phyloP scores from a whole-genome alignment of 208 protist species.

The Strigomonas culicis region DNA sequence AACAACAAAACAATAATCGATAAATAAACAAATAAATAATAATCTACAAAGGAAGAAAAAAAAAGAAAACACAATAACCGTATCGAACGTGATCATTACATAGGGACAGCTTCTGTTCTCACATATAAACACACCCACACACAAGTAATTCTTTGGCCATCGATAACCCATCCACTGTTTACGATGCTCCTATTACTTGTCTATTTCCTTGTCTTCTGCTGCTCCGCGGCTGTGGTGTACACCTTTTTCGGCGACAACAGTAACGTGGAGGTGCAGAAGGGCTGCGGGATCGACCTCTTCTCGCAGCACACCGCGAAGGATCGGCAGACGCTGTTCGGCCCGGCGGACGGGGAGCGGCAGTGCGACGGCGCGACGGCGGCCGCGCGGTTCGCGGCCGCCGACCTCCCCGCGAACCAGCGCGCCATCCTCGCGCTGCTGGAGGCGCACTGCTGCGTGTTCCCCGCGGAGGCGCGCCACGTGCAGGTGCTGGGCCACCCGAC shows the following conservation, averaged over 20 bases:
- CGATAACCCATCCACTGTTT: background rate
- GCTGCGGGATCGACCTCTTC: background rate
- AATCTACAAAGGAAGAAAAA: background rate
- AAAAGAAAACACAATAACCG: slow-evolving; percentile 5
- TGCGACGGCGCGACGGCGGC: background rate
- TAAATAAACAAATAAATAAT: background rate
- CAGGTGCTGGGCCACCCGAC: slow-evolving; percentile 43
- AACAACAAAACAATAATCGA: background rate
- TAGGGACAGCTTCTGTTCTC: too few relatives aligned
- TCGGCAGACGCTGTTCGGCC: background rate
- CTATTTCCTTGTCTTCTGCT: slow-evolving; percentile 36
- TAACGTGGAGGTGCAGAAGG: background rate
- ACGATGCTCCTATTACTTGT: slow-evolving; percentile 12
- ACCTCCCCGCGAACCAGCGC: slow-evolving; percentile 20
- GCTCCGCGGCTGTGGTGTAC: slow-evolving; percentile 28
- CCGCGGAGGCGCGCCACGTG: slow-evolving; percentile 45
- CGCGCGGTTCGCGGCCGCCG: background rate
- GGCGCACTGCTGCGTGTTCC: slow-evolving; percentile 54
- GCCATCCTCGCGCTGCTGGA: slow-evolving; percentile 58
- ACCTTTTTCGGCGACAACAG: slow-evolving; percentile 29
- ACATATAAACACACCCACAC: background rate
- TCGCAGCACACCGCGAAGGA: background rate
- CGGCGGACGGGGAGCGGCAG: background rate
- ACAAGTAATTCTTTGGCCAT: background rate
- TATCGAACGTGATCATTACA: too few relatives aligned